These are phyloP conservation scores for Arabidopsis arenosa DNA, from an alignment of 345 rosid genomes.

Conservation along the genomic window DNA sequence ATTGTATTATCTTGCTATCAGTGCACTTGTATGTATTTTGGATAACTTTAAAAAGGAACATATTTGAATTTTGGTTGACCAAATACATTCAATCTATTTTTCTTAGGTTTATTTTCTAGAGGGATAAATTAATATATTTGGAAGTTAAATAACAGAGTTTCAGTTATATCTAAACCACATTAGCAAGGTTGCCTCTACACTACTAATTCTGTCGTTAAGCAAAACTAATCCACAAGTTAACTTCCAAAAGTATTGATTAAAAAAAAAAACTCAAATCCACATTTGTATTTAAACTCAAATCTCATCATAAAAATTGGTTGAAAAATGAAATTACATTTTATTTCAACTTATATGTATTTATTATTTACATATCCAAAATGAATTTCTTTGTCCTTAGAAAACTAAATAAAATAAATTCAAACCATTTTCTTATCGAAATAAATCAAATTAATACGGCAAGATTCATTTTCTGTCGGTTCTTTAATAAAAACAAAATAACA, in stretches of 20 bases:
- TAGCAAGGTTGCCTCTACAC: not conserved
- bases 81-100: constrained; percentile 30
- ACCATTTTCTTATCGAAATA: not conserved
- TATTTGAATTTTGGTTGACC: constrained; percentile 40
- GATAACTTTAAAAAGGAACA: not conserved
- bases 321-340: no score
- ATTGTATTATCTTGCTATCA: not conserved
- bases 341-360: no score
- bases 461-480: constrained; percentile 19
- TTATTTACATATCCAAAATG: no score
- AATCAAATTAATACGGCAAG: not conserved
- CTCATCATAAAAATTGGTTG: no score
- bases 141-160: constrained; percentile 6
- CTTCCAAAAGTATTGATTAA: not conserved
- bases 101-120: not conserved
- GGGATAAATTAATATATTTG: not conserved
- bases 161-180: constrained; percentile 35
- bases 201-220: constrained; percentile 14
- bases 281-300: no score
- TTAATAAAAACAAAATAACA: not conserved
- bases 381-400: no score
- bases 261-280: no score
- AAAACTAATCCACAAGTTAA: constrained; percentile 38
- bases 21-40: constrained; percentile 12
- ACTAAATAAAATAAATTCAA: no score